These are phyloP conservation scores for Microbotryum silenes-acaulis DNA, from an alignment of 1,284 basidiomycete species.

Conservation along the genomic window DNA sequence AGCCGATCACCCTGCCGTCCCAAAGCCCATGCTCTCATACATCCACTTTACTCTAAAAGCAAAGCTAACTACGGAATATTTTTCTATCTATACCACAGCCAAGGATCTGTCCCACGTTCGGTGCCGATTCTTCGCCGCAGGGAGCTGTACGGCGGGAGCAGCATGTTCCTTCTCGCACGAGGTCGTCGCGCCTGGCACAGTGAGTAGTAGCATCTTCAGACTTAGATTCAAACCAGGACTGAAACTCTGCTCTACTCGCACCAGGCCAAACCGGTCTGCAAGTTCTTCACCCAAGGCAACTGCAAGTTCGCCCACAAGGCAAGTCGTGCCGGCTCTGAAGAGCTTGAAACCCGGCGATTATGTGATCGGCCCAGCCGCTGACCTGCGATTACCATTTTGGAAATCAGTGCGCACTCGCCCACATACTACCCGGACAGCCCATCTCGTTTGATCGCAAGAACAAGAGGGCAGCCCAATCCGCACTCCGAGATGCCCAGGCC, in stretches of 20 bases:
- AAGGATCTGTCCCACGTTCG: constrained; percentile 94
- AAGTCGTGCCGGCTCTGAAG: constrained; percentile 8
- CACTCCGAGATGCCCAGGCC: constrained; percentile 27
- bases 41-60: too few species aligned
- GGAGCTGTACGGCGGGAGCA: constrained; percentile 50
- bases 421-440: constrained; percentile 85
- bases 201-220: constrained; percentile 11
- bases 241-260: not conserved
- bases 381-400: not conserved
- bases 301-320: constrained; percentile 97
- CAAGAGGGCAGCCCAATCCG: constrained; percentile 79
- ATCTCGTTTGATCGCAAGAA: constrained; percentile 96
- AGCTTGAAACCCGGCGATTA: not conserved
- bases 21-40: too few species aligned
- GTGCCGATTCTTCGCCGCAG: constrained; percentile 97
- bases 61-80: too few species aligned
- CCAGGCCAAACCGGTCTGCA: constrained; percentile 81
- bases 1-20: too few species aligned
- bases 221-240: not conserved
- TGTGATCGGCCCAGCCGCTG: not conserved
- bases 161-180: constrained; percentile 83
- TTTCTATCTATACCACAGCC: constrained; percentile 43
- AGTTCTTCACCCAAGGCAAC: constrained; percentile 80
- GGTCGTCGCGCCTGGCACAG: constrained; percentile 39
- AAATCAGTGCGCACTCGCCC: constrained; percentile 59